These are phyloP conservation scores for Paramecium octaurelia DNA, from an alignment of 73 alveolate genomes.

Conservation along the genomic window DNA sequence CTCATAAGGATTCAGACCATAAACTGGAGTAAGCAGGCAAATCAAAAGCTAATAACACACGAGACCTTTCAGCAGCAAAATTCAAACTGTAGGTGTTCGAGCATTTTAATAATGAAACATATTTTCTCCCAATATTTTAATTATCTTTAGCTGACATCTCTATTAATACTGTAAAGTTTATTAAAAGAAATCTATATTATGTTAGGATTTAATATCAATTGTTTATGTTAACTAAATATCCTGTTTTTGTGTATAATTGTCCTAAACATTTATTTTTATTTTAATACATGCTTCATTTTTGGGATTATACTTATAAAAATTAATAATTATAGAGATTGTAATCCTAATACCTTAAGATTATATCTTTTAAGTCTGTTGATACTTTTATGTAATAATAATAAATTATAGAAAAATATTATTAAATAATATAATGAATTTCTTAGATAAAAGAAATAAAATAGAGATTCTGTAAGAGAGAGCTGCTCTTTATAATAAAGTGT, in stretches of 20 bases:
- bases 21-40: background rate
- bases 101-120: background rate
- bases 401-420: background rate
- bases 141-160: background rate
- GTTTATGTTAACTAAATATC: no score
- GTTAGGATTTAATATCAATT: no score
- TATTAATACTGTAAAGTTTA: background rate
- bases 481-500: conserved; percentile 1
- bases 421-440: background rate
- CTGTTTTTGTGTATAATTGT: no score
- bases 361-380: no score
- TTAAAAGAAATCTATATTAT: background rate
- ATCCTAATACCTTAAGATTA: no score
- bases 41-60: background rate
- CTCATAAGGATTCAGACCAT: conserved; percentile 29
- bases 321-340: no score
- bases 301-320: no score
- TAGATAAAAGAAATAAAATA: conserved; percentile 36
- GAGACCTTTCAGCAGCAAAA: background rate
- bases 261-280: no score
- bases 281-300: no score
- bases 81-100: background rate
- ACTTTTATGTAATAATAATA: no score
- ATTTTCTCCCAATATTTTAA: background rate
- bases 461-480: conserved; percentile 16